Conservation (phyloP, 2,329 filamentous ascomycete species). For the Neocatenulostroma microsporum region DNA sequence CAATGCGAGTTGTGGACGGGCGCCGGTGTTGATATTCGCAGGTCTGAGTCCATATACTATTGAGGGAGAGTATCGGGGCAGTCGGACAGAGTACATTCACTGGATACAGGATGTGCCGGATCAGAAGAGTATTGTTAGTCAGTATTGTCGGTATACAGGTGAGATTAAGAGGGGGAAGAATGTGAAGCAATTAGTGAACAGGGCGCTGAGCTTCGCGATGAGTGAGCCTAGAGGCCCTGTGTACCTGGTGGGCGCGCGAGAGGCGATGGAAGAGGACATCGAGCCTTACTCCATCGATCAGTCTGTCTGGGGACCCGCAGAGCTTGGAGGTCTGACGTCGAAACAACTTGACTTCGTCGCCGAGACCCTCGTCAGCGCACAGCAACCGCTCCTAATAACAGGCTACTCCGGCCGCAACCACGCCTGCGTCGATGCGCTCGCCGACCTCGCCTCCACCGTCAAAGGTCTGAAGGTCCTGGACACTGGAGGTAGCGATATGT, state of each 20-base stretch:
- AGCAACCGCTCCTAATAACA: constrained; percentile 61
- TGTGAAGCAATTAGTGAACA: constrained; percentile 82
- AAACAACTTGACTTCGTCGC: constrained; percentile 53
- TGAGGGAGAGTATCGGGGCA: constrained; percentile 68
- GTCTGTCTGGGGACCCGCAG: constrained; percentile 61
- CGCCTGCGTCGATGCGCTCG: constrained; percentile 51
- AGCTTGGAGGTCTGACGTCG: constrained; percentile 54
- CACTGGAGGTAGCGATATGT: constrained; percentile 72
- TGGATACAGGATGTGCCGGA: constrained; percentile 81
- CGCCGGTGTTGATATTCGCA: constrained; percentile 69
- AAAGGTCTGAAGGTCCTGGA: constrained; percentile 65
- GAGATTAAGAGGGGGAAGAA: constrained; percentile 81
- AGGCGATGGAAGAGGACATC: constrained; percentile 81
- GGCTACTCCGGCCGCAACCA: constrained; percentile 67
- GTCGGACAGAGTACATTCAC: constrained; percentile 76
- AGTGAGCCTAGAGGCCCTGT: constrained; percentile 72
- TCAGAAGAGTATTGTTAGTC: constrained; percentile 69
- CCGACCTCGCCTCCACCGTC: constrained; percentile 59
- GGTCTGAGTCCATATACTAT: constrained; percentile 69
- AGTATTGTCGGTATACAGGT: constrained; percentile 76
- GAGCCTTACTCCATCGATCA: constrained; percentile 62
- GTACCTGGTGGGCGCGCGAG: constrained; percentile 68
- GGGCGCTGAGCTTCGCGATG: constrained; percentile 72
- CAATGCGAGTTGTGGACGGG: constrained; percentile 67
- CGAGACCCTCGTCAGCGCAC: constrained; percentile 54